A percentile compares a stretch with the other conserved stretches of the same genome.
phyloP scores from a whole-genome alignment of 2,329 filamentous ascomycete genomes.

The Verticillium tricorpus region DNA sequence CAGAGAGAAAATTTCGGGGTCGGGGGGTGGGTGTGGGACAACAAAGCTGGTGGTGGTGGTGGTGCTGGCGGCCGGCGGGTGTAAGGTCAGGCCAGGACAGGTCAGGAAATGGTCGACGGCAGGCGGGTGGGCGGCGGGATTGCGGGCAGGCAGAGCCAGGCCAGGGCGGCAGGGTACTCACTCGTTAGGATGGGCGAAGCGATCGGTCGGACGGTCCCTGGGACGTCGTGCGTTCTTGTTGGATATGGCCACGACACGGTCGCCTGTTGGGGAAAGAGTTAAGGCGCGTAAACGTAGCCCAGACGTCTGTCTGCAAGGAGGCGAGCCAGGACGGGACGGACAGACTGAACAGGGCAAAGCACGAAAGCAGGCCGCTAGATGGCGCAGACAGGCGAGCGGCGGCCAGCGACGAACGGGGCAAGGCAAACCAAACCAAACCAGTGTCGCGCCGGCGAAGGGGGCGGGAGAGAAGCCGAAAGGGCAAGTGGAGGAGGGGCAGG shows the following conservation, averaged over 20 bases:
- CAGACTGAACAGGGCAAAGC: constrained; percentile 5
- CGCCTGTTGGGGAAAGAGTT: background rate
- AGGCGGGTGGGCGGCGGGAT: background rate
- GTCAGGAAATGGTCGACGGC: background rate
- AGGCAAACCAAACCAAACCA: background rate
- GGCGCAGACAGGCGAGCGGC: constrained; percentile 6
- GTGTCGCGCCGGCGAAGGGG: background rate
- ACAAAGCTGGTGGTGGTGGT: background rate
- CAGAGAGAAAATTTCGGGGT: constrained; percentile 15
- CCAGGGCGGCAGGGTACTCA: background rate
- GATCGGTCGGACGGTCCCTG: no score
- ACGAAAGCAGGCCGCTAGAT: constrained; percentile 14
- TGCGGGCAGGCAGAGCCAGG: background rate
- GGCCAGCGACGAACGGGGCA: background rate
- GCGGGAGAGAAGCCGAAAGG: background rate
- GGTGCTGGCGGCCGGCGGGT: background rate
- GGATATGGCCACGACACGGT: background rate
- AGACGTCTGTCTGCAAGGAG: background rate
- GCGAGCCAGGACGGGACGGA: constrained; percentile 3
- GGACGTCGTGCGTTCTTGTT: background rate
- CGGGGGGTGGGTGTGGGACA: constrained; percentile 11
- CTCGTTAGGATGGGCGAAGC: no score
- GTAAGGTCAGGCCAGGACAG: background rate
- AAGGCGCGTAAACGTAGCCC: background rate
- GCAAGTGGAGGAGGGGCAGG: background rate